Conservation (phyloP, 2,329 filamentous ascomycete genomes). For the Xenoacremonium recifei region DNA sequence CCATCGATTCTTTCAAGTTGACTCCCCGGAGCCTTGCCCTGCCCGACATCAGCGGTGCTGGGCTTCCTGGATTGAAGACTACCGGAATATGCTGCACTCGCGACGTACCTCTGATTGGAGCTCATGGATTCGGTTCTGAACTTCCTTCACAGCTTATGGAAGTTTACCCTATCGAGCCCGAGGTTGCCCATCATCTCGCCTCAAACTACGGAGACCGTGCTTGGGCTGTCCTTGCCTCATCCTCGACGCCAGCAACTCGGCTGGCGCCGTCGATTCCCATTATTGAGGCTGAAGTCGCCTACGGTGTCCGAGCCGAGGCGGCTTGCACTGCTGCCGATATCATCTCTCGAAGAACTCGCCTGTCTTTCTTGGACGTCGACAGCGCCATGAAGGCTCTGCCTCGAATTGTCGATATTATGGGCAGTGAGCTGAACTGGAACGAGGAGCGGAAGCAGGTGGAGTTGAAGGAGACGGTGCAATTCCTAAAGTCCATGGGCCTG, state of each 20-base stretch:
- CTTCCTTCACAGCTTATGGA: constrained; percentile 35
- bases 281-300: constrained; percentile 71
- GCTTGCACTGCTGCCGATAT: constrained; percentile 72
- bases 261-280: constrained; percentile 68
- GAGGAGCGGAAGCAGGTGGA: constrained; percentile 52
- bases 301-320: constrained; percentile 70
- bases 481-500: constrained; percentile 46
- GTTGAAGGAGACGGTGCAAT: constrained; percentile 52
- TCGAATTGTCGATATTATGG: constrained; percentile 70
- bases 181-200: constrained; percentile 42
- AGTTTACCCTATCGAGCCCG: constrained; percentile 36
- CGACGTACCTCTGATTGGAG: constrained; percentile 69
- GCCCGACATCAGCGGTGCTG: constrained; percentile 66
- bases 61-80: constrained; percentile 44
- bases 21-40: constrained; percentile 49
- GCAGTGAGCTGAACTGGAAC: constrained; percentile 65
- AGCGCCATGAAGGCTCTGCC: constrained; percentile 68
- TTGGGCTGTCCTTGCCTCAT: constrained; percentile 66
- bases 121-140: constrained; percentile 61
- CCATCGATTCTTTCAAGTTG: constrained; percentile 65
- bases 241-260: constrained; percentile 53
- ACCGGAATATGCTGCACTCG: constrained; percentile 76
- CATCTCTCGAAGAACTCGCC: constrained; percentile 66
- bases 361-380: constrained; percentile 75
- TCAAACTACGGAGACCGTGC: constrained; percentile 55